phyloP scores from a whole-genome alignment of 306 rosid species.

The Malus asiatica region DNA sequence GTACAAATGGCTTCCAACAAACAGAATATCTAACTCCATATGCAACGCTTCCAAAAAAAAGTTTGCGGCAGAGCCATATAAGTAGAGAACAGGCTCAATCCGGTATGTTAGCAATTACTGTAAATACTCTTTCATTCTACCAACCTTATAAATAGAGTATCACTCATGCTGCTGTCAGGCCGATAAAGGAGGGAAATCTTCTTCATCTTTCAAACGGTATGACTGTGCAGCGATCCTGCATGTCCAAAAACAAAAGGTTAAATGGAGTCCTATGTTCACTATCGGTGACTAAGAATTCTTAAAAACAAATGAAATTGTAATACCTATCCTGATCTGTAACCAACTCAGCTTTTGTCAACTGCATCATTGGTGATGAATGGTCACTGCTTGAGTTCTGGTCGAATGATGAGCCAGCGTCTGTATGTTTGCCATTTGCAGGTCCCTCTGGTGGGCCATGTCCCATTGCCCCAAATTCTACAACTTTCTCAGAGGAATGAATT shows the following conservation, averaged over 20 bases:
- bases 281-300: not conserved
- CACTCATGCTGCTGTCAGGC: conserved; percentile 10
- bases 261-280: not conserved
- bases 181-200: conserved; percentile 52
- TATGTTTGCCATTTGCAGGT: conserved; percentile 17
- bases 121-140: conserved; percentile 14
- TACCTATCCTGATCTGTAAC: conserved; percentile 36
- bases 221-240: conserved; percentile 44
- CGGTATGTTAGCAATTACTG: conserved; percentile 29
- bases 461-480: conserved; percentile 25
- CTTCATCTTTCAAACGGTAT: conserved; percentile 49
- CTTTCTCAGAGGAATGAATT: conserved; percentile 18
- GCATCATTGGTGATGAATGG: conserved; percentile 13
- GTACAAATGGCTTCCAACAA: conserved; percentile 24
- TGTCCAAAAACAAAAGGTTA: conserved; percentile 12
- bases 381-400: conserved; percentile 3
- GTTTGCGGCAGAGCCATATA: not conserved
- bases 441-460: conserved; percentile 23
- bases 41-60: conserved; percentile 16
- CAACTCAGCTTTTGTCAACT: conserved; percentile 14
- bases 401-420: not conserved
- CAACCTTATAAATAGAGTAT: conserved; percentile 10
- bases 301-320: not conserved
- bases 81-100: conserved; percentile 8
- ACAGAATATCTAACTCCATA: conserved; percentile 21